Base-by-base conservation (phyloP, 116 monocot genomes). In the Papilionanthe hybrid region DNA sequence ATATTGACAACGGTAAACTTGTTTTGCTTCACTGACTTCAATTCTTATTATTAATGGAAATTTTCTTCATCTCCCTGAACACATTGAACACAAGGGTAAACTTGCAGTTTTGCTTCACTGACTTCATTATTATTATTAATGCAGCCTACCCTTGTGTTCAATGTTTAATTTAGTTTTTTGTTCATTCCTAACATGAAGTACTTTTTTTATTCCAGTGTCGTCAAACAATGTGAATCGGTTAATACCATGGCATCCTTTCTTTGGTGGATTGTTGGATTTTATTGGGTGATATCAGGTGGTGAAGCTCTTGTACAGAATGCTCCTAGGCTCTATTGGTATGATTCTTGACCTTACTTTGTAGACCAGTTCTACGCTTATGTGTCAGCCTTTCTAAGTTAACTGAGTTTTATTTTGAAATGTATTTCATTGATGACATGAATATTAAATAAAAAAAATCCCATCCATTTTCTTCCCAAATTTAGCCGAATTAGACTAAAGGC, bases 181-280 rank as follows among this genome's bases (percentile, higher is more conserved):
- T 32, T 69, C 60, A 32, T 69, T 69, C 15, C 15, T 63, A 63
- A 63, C 32, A 69, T 30, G 15, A 69, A 0, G 4, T 69, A 11
- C 22, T 73, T 42, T 73, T 73, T 43, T 32, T 23, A 44, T 73
- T 75, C 27, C 93, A 99, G 98, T 56, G 78, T 86, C 66, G 79
- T 83, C 28, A 99, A 93, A 78, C 86, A 89, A 72, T 94, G 98
- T 79, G 98, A 99, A 84, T 91, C 98, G 57, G 49, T 99, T 15
- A 99, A 99, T 80, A 99, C 95, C 15, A 80, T 94, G 90, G 82
- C 81, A 74, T 99, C 98, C 48, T 93, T 94, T 69, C 9, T 93
- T 42, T 99, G 98, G 98, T 99, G 98, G 98, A 86, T 93, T 57
- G 79, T 93, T 79, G 98, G 98, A 56, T 93, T 99, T 85, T 94